A percentile compares a stretch with the other conserved stretches of the same genome.
Conservation (phyloP, 2,329 filamentous ascomycete genomes). For the Exophiala dermatitidis region DNA sequence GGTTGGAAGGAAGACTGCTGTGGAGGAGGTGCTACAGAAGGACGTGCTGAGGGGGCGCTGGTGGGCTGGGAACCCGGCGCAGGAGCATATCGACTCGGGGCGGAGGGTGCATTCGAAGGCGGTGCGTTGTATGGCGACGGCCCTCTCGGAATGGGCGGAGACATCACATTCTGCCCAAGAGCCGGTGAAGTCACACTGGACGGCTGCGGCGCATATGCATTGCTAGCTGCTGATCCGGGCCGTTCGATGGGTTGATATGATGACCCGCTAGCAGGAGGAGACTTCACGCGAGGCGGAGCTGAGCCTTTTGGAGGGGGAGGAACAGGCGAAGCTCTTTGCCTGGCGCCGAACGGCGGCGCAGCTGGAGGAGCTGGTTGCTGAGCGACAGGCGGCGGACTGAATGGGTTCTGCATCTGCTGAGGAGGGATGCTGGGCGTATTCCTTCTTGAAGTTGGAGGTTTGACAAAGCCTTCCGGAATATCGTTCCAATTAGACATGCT, state of each 20-base stretch:
- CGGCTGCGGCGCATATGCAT: constrained; percentile 54
- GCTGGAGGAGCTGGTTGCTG: constrained; percentile 54
- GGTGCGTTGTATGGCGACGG: constrained; percentile 82
- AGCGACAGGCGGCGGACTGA: constrained; percentile 44
- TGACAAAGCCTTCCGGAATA: constrained; percentile 71
- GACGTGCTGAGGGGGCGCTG: constrained; percentile 34
- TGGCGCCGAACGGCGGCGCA: constrained; percentile 51
- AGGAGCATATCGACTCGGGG: constrained; percentile 69
- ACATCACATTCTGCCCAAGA: constrained; percentile 37
- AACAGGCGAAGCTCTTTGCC: constrained; percentile 57
- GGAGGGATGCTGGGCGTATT: constrained; percentile 59
- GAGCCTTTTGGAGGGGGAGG: constrained; percentile 79
- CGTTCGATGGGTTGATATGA: constrained; percentile 45
- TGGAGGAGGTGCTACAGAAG: constrained; percentile 45
- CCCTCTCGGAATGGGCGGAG: constrained; percentile 61
- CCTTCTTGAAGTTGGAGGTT: constrained; percentile 63
- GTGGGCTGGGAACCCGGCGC: constrained; percentile 53
- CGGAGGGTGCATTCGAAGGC: constrained; percentile 57
- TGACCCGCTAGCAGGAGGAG: constrained; percentile 55
- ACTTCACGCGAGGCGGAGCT: constrained; percentile 60
- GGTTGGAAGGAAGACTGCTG: constrained; percentile 32
- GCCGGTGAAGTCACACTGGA: constrained; percentile 42
- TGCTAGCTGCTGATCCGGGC: constrained; percentile 51
- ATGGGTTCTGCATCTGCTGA: constrained; percentile 66
- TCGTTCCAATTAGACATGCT: constrained; percentile 89